Evolutionary conservation across 768 basidiomycete genomes (phyloP).

Genomic region (Leccinum barrowsii): DNA sequence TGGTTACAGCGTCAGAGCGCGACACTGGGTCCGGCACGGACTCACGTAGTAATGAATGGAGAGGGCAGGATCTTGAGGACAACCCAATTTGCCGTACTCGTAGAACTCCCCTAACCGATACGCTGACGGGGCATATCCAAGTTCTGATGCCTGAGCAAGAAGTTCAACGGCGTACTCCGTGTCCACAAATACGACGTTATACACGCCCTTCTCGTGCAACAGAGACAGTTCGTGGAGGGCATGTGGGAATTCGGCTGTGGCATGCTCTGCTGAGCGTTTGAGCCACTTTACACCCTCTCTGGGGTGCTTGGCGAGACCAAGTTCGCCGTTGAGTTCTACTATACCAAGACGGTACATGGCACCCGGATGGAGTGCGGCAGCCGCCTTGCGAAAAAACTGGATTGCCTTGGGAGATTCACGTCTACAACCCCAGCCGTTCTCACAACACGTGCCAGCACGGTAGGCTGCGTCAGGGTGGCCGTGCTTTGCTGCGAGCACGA

Average conservation of each 20-base stretch:
- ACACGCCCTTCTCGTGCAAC: slow-evolving; percentile 94
- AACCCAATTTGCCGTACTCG: slow-evolving; percentile 98
- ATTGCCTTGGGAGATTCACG: slow-evolving; percentile 89
- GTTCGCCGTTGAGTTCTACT: slow-evolving; percentile 93
- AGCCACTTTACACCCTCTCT: slow-evolving; percentile 99
- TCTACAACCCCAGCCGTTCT: slow-evolving; percentile 98
- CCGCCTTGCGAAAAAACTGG: slow-evolving; percentile 91
- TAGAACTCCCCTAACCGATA: slow-evolving; percentile 97
- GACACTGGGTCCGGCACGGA: slow-evolving; percentile 17
- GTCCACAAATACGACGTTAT: slow-evolving; percentile 97
- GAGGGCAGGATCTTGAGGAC: slow-evolving; percentile 93
- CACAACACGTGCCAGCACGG: slow-evolving; percentile 95
- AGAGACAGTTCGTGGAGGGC: slow-evolving; percentile 93
- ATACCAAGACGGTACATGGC: slow-evolving; percentile 97
- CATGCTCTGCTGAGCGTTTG: slow-evolving; percentile 92
- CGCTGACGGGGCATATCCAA: slow-evolving; percentile 95
- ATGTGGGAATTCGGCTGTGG: slow-evolving; percentile 93
- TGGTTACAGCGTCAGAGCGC: slow-evolving; percentile 30
- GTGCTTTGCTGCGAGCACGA: slow-evolving; percentile 94
- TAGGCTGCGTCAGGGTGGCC: slow-evolving; percentile 94
- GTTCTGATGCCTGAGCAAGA: slow-evolving; percentile 90
- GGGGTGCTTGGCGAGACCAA: slow-evolving; percentile 79
- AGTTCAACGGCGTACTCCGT: slow-evolving; percentile 93
- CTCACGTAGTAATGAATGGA: slow-evolving; percentile 98
- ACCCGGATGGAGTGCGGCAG: slow-evolving; percentile 85